Evolutionary conservation across 441 rosid species (phyloP), one percentile per base, ranked within the genome.

Genomic region (Biscutella laevigata): DNA sequence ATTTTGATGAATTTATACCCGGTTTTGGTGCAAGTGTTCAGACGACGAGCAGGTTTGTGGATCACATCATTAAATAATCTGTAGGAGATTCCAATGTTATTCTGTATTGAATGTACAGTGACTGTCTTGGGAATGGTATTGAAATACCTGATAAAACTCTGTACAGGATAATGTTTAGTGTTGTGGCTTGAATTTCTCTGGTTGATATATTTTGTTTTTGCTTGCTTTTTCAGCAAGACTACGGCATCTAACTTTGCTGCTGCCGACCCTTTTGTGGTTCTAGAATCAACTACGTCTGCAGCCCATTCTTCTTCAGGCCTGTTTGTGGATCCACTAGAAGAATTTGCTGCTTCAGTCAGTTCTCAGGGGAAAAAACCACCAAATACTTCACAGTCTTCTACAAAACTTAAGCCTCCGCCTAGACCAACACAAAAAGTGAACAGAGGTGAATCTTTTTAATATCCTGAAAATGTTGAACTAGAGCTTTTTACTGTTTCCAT

Each of bases 371-470:
- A 46, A 35, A 80, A 65, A 16, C 29, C 68, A 53, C 32, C 65
- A 36, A 64, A 41, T 46, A 50, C 74, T 22, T 39, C 82, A 28
- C 71, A 60, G 43, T 17, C 41, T 62, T 66, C 76, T 4, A 9
- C 74, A 21, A 57, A 69, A 66, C 66, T 86, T 73, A 76, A 60
- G 66, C 87, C 92, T 61, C 95, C 87, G 8, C 88, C 95, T 52
- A 78, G 66, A 66, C 80, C 89, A 42, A 70, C 80, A 40, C 81
- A 83, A 57, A 83, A 77, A 73, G 73, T 67, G 3, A 64, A 74
- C 28, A 68, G 80, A 82, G 84, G 89, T 82, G 59, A 34, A 27
- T 40, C 59, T 56, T 59, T 49, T 62, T 67, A 35, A 59, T 66
- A 26, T 43, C 64, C 42, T 36, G 42, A 29, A 57, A 42, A 19